A percentile compares a stretch with the other conserved stretches of the same genome.
Evolutionary conservation across 1,139 yeast species (phyloP).

Genomic region (Geotrichum carabidarum): DNA sequence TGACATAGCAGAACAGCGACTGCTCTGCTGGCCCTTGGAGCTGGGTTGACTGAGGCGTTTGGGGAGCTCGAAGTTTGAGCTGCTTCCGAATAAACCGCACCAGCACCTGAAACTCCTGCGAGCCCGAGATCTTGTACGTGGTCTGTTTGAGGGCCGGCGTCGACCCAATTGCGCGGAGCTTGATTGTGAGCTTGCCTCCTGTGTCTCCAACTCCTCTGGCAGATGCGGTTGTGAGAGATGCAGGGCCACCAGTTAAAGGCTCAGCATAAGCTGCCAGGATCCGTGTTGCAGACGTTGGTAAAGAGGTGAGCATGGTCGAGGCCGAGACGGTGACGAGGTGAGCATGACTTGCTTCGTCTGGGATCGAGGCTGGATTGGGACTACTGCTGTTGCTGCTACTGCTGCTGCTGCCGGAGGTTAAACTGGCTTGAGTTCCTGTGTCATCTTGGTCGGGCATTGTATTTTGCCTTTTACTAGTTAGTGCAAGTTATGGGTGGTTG

Average conservation of each 20-base stretch:
- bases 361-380: slow-evolving; percentile 24
- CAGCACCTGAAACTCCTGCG: slow-evolving; percentile 37
- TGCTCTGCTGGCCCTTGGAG: too few species aligned
- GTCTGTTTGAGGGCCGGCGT: slow-evolving; percentile 37
- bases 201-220: too few species aligned
- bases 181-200: slow-evolving; percentile 27
- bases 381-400: slow-evolving; percentile 31
- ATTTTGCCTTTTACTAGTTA: slow-evolving; percentile 20
- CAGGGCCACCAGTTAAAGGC: neutral
- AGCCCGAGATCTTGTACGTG: slow-evolving; percentile 36
- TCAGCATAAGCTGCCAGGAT: slow-evolving; percentile 27
- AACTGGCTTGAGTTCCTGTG: slow-evolving; percentile 28
- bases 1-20: slow-evolving; percentile 39
- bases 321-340: slow-evolving; percentile 33
- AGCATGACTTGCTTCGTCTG: slow-evolving; percentile 31
- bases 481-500: too few species aligned
- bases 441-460: slow-evolving; percentile 32
- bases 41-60: too few species aligned
- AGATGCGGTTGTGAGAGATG: neutral
- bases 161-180: slow-evolving; percentile 41
- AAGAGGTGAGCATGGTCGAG: slow-evolving; percentile 31
- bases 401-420: slow-evolving; percentile 34
- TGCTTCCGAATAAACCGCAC: slow-evolving; percentile 38
- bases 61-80: slow-evolving; percentile 30
- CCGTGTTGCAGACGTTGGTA: slow-evolving; percentile 33